These are phyloP conservation scores for Podospora anserina DNA, from an alignment of 495 filamentous ascomycete species.

Conservation along the genomic window DNA sequence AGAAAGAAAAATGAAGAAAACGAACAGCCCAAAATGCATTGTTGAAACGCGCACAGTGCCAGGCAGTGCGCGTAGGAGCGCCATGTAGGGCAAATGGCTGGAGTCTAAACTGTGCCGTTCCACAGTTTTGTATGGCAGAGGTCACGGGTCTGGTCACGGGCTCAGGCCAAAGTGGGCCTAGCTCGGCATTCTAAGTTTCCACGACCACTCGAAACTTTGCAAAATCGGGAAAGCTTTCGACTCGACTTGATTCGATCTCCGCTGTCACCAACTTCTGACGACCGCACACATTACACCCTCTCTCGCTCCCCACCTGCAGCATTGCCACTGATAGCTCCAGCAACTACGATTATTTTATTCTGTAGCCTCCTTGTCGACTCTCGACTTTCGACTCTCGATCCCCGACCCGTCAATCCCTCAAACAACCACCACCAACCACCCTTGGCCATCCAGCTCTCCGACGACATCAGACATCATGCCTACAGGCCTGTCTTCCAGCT, in stretches of 20 bases:
- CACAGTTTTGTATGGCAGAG: background rate
- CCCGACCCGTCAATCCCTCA: too few relatives aligned
- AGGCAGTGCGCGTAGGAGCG: background rate
- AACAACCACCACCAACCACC: background rate
- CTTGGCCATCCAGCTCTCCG: background rate
- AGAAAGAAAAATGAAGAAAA: background rate
- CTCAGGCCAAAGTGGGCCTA: constrained; percentile 10
- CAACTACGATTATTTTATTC: background rate
- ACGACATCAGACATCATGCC: constrained; percentile 50
- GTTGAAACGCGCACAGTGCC: constrained; percentile 12
- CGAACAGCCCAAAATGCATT: background rate
- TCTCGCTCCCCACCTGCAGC: background rate
- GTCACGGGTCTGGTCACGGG: constrained; percentile 33
- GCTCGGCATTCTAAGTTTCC: constrained; percentile 31
- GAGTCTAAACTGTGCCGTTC: constrained; percentile 8
- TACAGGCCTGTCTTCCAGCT: constrained; percentile 75
- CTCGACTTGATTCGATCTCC: constrained; percentile 15
- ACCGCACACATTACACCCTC: constrained; percentile 1
- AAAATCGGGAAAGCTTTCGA: constrained; percentile 24
- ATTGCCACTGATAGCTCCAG: background rate
- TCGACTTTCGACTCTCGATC: background rate
- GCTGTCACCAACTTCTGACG: constrained; percentile 14
- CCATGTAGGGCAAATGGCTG: background rate
- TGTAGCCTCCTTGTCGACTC: background rate
- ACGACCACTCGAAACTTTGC: constrained; percentile 33